Conservation (phyloP, 495 filamentous ascomycete species). For the Trichoderma erinaceum region DNA sequence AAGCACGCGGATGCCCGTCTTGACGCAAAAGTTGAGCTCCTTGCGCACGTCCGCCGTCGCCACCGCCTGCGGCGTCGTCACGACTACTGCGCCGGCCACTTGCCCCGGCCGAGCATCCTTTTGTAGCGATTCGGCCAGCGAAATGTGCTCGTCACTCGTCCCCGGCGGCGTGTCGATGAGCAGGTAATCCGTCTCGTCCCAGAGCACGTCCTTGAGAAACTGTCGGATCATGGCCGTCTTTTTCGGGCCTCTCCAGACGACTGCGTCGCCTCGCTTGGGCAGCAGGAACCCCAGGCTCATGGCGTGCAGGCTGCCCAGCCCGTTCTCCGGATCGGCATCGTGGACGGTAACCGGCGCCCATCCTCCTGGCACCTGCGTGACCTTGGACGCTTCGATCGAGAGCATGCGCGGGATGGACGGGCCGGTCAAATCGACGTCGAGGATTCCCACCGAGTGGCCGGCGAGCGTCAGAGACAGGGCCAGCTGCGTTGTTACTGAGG, state of each 20-base stretch:
- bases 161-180: slow-evolving; percentile 95
- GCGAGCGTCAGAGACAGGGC: slow-evolving; percentile 81
- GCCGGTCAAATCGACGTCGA: slow-evolving; percentile 93
- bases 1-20: slow-evolving; percentile 73
- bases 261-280: slow-evolving; percentile 73
- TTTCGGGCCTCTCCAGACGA: slow-evolving; percentile 96
- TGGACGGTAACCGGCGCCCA: slow-evolving; percentile 88
- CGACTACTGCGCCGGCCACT: slow-evolving; percentile 76
- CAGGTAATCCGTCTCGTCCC: slow-evolving; percentile 81
- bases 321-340: slow-evolving; percentile 39
- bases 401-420: slow-evolving; percentile 94
- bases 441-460: slow-evolving; percentile 83
- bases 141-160: slow-evolving; percentile 96
- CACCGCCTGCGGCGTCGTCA: slow-evolving; percentile 94
- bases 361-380: slow-evolving; percentile 80
- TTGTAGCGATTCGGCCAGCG: slow-evolving; percentile 78
- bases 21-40: slow-evolving; percentile 91
- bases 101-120: slow-evolving; percentile 54
- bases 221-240: slow-evolving; percentile 99
- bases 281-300: slow-evolving; percentile 95
- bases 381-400: slow-evolving; percentile 78
- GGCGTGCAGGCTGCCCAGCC: slow-evolving; percentile 65
- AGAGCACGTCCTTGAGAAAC: slow-evolving; percentile 87
- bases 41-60: slow-evolving; percentile 90
- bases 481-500: slow-evolving; percentile 89